A percentile compares a stretch with the other conserved stretches of the same genome.
These are phyloP conservation scores for Chaetomiaceae sp. DNA, from an alignment of 2,329 filamentous ascomycete genomes.

Conservation along the genomic window DNA sequence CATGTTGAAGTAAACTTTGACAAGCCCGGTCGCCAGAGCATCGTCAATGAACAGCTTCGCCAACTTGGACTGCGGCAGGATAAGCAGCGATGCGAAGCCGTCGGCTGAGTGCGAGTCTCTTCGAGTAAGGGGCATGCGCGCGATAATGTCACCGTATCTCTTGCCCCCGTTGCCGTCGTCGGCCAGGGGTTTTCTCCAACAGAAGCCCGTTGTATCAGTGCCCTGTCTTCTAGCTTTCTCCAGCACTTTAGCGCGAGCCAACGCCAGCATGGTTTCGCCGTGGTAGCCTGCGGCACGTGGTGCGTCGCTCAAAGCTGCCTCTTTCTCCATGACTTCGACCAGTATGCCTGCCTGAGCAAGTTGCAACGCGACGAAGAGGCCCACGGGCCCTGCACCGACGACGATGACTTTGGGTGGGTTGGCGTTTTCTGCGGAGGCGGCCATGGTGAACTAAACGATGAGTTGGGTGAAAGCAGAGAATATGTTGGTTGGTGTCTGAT, in stretches of 20 bases:
- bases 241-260: not conserved
- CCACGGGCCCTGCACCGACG: not conserved
- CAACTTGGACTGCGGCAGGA: not conserved
- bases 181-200: not conserved
- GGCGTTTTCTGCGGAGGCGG: not conserved
- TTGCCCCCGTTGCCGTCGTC: not conserved
- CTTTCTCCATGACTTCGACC: not conserved
- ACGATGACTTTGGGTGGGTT: not conserved
- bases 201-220: not conserved
- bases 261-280: not conserved
- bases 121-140: not conserved
- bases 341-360: not conserved
- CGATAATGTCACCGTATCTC: not conserved
- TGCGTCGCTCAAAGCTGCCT: not conserved
- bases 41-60: not conserved
- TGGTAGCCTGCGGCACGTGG: not conserved
- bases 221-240: not conserved
- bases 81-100: not conserved
- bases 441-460: not conserved
- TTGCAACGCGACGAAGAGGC: not conserved
- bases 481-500: no score
- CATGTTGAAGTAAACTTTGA: not conserved
- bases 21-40: not conserved
- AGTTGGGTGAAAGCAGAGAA: no score
- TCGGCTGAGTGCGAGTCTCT: not conserved